Conservation (phyloP, 2,329 filamentous ascomycete species). For the Onygenales sp. region DNA sequence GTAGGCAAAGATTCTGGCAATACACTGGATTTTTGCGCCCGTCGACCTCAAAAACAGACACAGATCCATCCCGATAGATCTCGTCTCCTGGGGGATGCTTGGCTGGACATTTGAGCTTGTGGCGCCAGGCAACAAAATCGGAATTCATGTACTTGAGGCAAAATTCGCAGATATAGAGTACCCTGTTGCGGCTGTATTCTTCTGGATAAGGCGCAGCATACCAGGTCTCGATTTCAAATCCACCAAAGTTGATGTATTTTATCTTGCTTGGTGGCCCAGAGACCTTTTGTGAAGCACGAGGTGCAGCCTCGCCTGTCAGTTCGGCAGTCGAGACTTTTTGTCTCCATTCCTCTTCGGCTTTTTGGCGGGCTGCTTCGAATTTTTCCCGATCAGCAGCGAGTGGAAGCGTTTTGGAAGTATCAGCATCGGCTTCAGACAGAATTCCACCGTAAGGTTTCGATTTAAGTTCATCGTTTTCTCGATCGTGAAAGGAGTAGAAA, state of each 20-base stretch:
- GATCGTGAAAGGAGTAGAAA: constrained; percentile 82
- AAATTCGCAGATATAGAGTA: constrained; percentile 98
- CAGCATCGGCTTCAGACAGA: constrained; percentile 75
- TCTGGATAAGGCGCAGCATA: constrained; percentile 97
- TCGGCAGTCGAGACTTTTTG: constrained; percentile 54
- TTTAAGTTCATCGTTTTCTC: constrained; percentile 79
- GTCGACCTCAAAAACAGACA: constrained; percentile 97
- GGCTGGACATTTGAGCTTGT: constrained; percentile 92
- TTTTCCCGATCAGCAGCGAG: constrained; percentile 68
- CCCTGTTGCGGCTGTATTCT: constrained; percentile 92
- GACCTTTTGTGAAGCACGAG: constrained; percentile 61
- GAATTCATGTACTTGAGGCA: constrained; percentile 99
- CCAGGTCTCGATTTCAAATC: constrained; percentile 98
- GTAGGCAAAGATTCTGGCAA: constrained; percentile 88
- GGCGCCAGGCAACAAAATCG: constrained; percentile 94
- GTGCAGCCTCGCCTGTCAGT: constrained; percentile 51
- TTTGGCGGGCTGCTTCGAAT: constrained; percentile 83
- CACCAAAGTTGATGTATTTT: constrained; percentile 96
- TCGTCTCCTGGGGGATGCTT: constrained; percentile 97
- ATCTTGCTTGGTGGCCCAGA: constrained; percentile 90
- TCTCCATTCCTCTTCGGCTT: constrained; percentile 87
- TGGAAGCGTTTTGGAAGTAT: constrained; percentile 82
- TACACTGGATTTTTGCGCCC: constrained; percentile 88
- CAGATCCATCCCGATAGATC: constrained; percentile 88
- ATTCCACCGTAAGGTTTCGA: constrained; percentile 95